Percentiles rank a stretch among this genome's conserved stretches.
Evolutionary conservation across 2,329 filamentous ascomycete genomes (phyloP).

Genomic region (Hypoxylon sp.): DNA sequence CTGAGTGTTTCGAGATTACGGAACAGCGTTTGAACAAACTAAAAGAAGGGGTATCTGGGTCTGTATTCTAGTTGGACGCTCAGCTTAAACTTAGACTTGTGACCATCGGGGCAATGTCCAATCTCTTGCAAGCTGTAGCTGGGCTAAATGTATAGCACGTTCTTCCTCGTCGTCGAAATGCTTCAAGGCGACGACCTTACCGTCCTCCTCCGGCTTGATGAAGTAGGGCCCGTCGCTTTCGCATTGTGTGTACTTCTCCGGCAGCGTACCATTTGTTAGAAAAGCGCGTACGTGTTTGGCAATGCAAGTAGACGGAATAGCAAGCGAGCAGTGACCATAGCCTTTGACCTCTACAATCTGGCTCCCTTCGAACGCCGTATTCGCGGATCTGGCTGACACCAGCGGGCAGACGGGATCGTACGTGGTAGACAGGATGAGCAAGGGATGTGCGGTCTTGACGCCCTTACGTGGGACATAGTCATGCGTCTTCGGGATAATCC

Average conservation of each 20-base stretch:
- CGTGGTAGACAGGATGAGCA: conserved; percentile 66
- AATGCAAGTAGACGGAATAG: conserved; percentile 54
- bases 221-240: conserved; percentile 57
- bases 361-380: conserved; percentile 53
- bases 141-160: conserved; percentile 32
- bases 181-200: conserved; percentile 13
- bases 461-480: conserved; percentile 44
- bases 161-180: conserved; percentile 37
- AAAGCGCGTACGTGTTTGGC: conserved; percentile 53
- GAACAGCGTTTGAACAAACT: conserved; percentile 44
- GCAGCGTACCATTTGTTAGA: conserved; percentile 54
- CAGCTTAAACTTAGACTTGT: neutral
- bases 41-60: conserved; percentile 29
- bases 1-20: conserved; percentile 52
- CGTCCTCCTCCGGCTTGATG: conserved; percentile 45
- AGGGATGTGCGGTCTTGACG: conserved; percentile 60
- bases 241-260: conserved; percentile 52
- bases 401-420: conserved; percentile 69
- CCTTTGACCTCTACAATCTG: conserved; percentile 56
- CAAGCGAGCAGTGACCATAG: conserved; percentile 58
- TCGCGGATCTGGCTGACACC: conserved; percentile 53
- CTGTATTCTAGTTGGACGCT: conserved; percentile 41
- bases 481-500: conserved; percentile 49
- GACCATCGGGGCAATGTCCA: neutral
- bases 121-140: conserved; percentile 25